Evolutionary conservation across 352 stramenopile genomes (phyloP).

Genomic region (Thalassiosira sp.): DNA sequence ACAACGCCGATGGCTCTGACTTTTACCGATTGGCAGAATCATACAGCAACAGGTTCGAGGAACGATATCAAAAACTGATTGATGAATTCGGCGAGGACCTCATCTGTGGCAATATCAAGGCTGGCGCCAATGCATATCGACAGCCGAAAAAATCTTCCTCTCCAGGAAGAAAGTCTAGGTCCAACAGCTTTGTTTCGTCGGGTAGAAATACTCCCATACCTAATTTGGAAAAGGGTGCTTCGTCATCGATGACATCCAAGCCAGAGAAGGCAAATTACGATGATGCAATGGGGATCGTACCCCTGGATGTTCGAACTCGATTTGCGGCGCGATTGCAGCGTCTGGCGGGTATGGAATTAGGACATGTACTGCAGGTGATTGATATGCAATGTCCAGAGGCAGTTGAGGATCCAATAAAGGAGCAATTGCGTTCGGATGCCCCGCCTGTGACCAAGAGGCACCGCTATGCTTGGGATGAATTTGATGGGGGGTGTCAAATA

Average conservation of each 20-base stretch:
- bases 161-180: slow-evolving; percentile 28
- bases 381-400: slow-evolving; percentile 70
- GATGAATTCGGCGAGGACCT: slow-evolving; percentile 52
- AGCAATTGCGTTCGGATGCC: slow-evolving; percentile 25
- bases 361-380: slow-evolving; percentile 65
- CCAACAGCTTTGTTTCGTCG: slow-evolving; percentile 21
- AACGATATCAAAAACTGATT: slow-evolving; percentile 70
- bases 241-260: slow-evolving; percentile 4
- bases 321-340: slow-evolving; percentile 70
- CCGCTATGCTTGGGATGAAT: slow-evolving; percentile 36
- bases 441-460: slow-evolving; percentile 20
- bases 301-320: slow-evolving; percentile 64
- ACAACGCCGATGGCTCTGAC: slow-evolving; percentile 78
- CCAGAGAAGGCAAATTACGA: slow-evolving; percentile 1
- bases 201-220: slow-evolving; percentile 27
- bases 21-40: slow-evolving; percentile 80
- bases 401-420: slow-evolving; percentile 45
- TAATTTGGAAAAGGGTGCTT: slow-evolving; percentile 12
- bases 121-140: not conserved
- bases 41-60: slow-evolving; percentile 81
- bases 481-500: slow-evolving; percentile 51
- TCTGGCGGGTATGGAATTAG: slow-evolving; percentile 71
- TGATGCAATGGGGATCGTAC: slow-evolving; percentile 23
- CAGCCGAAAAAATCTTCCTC: not conserved
- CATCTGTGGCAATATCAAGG: slow-evolving; percentile 20